Percentiles rank a stretch among this genome's conserved stretches.
These are phyloP conservation scores for Penicillium italicum DNA, from an alignment of 2,329 filamentous ascomycete genomes.

Conservation along the genomic window DNA sequence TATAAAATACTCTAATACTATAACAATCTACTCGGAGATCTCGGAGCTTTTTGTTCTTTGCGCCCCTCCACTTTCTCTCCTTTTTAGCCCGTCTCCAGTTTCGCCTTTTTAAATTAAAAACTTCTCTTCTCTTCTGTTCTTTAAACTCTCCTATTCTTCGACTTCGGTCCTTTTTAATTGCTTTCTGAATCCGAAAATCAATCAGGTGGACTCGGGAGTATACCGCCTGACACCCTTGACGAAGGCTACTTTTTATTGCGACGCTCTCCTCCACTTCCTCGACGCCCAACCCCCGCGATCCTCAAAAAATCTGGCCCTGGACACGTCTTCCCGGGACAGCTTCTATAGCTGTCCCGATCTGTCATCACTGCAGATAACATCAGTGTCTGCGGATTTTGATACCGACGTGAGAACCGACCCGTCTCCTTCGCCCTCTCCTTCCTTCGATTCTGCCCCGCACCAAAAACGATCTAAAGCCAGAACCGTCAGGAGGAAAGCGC, in stretches of 20 bases:
- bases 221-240: conserved; percentile 8
- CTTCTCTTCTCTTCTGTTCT: not conserved
- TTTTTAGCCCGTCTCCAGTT: conserved; percentile 1
- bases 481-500: conserved; percentile 39
- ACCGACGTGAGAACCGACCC: conserved; percentile 28
- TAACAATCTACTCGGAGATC: not conserved
- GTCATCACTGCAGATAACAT: conserved; percentile 36
- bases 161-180: not conserved
- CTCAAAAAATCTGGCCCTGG: conserved; percentile 41
- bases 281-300: conserved; percentile 25
- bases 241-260: conserved; percentile 19
- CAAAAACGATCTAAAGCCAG: conserved; percentile 34
- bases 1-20: not conserved
- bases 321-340: conserved; percentile 39
- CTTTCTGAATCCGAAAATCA: not conserved
- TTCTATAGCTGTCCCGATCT: conserved; percentile 45
- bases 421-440: conserved; percentile 33
- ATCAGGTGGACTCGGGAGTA: conserved; percentile 6
- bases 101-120: not conserved
- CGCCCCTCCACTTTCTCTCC: conserved; percentile 10
- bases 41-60: conserved; percentile 8
- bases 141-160: not conserved
- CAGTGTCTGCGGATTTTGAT: conserved; percentile 23
- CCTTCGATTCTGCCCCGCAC: conserved; percentile 27
- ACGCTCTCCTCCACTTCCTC: conserved; percentile 14